phyloP scores from a whole-genome alignment of 495 filamentous ascomycete genomes.

The Friedmanniomyces simplex region DNA sequence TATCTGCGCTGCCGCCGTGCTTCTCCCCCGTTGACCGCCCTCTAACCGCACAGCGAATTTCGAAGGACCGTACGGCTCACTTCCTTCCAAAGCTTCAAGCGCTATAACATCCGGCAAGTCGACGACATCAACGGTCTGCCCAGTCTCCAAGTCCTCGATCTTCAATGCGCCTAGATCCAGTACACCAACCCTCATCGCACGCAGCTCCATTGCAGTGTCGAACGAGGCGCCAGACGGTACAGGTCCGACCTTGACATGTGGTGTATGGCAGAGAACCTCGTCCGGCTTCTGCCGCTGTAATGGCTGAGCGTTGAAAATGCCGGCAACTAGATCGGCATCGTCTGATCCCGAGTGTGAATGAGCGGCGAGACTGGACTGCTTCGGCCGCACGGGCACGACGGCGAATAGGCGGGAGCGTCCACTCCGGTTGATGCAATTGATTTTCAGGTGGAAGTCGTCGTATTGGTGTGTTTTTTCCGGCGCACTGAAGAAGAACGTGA shows the following conservation, averaged over 20 bases:
- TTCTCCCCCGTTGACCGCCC: neutral
- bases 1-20: neutral
- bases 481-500: slow-evolving; percentile 10
- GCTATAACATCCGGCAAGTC: slow-evolving; percentile 64
- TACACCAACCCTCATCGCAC: slow-evolving; percentile 65
- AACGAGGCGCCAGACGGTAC: slow-evolving; percentile 56
- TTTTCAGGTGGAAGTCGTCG: neutral
- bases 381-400: neutral
- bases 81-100: neutral
- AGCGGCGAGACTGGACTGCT: neutral
- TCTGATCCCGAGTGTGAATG: neutral
- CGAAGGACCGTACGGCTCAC: neutral
- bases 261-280: slow-evolving; percentile 70
- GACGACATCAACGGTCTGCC: slow-evolving; percentile 71
- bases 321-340: neutral
- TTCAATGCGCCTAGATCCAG: slow-evolving; percentile 70
- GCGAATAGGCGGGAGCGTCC: slow-evolving; percentile 2
- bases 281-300: slow-evolving; percentile 35
- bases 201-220: slow-evolving; percentile 65
- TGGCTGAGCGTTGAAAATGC: neutral
- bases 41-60: neutral
- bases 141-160: slow-evolving; percentile 69
- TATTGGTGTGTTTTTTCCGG: neutral
- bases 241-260: slow-evolving; percentile 73
- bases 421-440: slow-evolving; percentile 17